Conservation (phyloP, 108 stramenopile genomes). For the Nitzschia sp. region DNA sequence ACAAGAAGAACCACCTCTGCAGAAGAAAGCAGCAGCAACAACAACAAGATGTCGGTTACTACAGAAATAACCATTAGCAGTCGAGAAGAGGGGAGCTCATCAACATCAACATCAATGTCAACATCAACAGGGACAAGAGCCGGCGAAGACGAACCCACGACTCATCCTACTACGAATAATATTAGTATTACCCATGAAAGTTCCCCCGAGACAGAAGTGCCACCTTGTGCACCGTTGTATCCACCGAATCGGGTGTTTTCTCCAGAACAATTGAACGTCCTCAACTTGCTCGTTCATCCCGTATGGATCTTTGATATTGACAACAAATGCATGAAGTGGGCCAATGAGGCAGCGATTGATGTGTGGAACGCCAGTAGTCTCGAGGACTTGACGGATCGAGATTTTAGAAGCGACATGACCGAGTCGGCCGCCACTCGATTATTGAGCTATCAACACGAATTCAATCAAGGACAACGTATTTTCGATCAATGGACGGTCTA, state of each 20-base stretch:
- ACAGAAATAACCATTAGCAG: too few relatives aligned
- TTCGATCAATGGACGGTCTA: constrained; percentile 28
- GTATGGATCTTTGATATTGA: constrained; percentile 44
- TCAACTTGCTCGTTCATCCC: constrained; percentile 38
- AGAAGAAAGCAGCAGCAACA: too few relatives aligned
- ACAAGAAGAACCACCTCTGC: too few relatives aligned
- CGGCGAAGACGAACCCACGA: too few relatives aligned
- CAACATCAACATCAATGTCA: too few relatives aligned
- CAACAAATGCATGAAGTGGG: constrained; percentile 31
- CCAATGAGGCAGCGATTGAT: constrained; percentile 31
- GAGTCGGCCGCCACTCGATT: constrained; percentile 3
- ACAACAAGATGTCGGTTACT: too few relatives aligned
- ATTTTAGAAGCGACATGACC: constrained; percentile 23
- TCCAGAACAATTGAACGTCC: constrained; percentile 20
- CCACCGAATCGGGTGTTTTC: neutral
- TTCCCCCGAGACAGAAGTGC: too few relatives aligned
- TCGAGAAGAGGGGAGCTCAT: too few relatives aligned
- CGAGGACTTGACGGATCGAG: constrained; percentile 20
- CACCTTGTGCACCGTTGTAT: neutral
- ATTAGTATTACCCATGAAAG: too few relatives aligned
- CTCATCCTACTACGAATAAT: too few relatives aligned
- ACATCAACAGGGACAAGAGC: too few relatives aligned
- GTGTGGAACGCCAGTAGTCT: constrained; percentile 35
- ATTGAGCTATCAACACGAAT: neutral
- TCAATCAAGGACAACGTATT: constrained; percentile 1